These are phyloP conservation scores for Penicillium sp. DNA, from an alignment of 2,329 filamentous ascomycete genomes.

Conservation along the genomic window DNA sequence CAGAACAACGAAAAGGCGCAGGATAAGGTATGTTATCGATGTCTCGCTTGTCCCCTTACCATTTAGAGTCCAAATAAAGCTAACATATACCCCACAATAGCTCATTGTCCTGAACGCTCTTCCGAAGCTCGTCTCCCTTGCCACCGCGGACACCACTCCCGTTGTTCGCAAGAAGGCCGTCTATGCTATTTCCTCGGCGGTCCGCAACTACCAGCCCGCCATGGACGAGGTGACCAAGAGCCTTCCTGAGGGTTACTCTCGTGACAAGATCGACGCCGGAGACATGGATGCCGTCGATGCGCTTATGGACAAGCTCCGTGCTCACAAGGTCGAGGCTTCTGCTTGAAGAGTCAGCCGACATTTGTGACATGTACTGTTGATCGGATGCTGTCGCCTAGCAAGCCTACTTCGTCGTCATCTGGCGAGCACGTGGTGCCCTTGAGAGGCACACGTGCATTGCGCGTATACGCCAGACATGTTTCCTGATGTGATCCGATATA, in stretches of 20 bases:
- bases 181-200: constrained; percentile 74
- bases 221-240: constrained; percentile 58
- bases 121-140: constrained; percentile 58
- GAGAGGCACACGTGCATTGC: too few species aligned
- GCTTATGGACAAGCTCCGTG: constrained; percentile 60
- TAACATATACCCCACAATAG: too few species aligned
- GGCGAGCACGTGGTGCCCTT: too few species aligned
- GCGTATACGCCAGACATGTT: too few species aligned
- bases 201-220: constrained; percentile 79
- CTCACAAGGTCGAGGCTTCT: constrained; percentile 28
- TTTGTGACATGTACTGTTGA: too few species aligned
- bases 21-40: constrained; percentile 54
- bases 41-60: too few species aligned
- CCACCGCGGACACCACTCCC: constrained; percentile 51
- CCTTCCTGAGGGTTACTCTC: constrained; percentile 53
- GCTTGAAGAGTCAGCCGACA: constrained; percentile 19
- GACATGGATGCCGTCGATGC: constrained; percentile 81
- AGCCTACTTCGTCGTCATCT: too few species aligned
- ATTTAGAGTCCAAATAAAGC: too few species aligned
- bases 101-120: constrained; percentile 57
- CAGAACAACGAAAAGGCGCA: constrained; percentile 89
- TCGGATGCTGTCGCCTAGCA: too few species aligned
- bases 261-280: constrained; percentile 59
- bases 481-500: too few species aligned
- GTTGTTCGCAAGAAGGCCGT: constrained; percentile 75